A percentile compares a stretch with the other conserved stretches of the same genome.
phyloP scores from a whole-genome alignment of 1,284 basidiomycete species.

The Heterobasidion parviporum region DNA sequence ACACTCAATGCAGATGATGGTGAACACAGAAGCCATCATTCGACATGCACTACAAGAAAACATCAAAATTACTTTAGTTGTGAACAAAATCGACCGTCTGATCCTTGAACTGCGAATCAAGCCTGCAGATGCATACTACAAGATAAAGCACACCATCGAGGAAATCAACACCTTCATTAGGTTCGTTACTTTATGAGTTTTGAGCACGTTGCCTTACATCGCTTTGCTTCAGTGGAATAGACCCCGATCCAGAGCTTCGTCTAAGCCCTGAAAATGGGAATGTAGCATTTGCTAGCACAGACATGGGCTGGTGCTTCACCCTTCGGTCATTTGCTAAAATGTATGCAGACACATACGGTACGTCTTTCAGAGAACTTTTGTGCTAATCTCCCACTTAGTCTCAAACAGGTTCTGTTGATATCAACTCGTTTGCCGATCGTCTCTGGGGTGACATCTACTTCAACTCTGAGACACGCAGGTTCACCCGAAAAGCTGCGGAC shows the following conservation, averaged over 20 bases:
- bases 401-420: slow-evolving; percentile 49
- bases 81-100: slow-evolving; percentile 98
- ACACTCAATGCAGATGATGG: slow-evolving; percentile 60
- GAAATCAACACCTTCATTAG: slow-evolving; percentile 96
- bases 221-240: slow-evolving; percentile 58
- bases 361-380: slow-evolving; percentile 8
- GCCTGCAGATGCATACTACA: slow-evolving; percentile 95
- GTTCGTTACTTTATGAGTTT: slow-evolving; percentile 28
- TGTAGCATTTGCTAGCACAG: slow-evolving; percentile 94
- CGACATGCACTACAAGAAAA: slow-evolving; percentile 84
- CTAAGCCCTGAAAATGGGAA: slow-evolving; percentile 94
- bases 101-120: slow-evolving; percentile 96
- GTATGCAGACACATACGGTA: slow-evolving; percentile 90
- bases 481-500: slow-evolving; percentile 78
- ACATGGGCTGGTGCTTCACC: slow-evolving; percentile 98
- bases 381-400: slow-evolving; percentile 1
- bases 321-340: slow-evolving; percentile 91
- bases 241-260: slow-evolving; percentile 81
- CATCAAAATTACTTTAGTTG: slow-evolving; percentile 86
- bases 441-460: slow-evolving; percentile 99
- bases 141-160: slow-evolving; percentile 98
- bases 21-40: slow-evolving; percentile 80
- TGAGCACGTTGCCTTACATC: not conserved
- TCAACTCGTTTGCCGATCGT: slow-evolving; percentile 69
- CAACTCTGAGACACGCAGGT: slow-evolving; percentile 77